phyloP scores from a whole-genome alignment of 2,329 filamentous ascomycete species.

The Cadophora gregata region DNA sequence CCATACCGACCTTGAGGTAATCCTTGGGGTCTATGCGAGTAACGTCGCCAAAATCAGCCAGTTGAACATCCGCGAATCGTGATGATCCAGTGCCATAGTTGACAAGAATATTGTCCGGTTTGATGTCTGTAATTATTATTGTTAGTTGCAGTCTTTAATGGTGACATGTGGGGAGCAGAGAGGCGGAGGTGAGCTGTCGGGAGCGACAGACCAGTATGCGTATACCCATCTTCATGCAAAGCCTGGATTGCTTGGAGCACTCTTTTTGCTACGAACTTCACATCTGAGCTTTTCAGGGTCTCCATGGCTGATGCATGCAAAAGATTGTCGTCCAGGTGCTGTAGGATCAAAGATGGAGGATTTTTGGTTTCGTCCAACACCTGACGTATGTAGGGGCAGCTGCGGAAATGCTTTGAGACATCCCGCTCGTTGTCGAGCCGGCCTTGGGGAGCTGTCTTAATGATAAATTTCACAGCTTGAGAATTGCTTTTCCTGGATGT shows the following conservation, averaged over 20 bases:
- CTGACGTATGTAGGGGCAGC: constrained; percentile 33
- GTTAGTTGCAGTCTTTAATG: constrained; percentile 30
- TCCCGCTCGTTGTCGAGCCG: constrained; percentile 39
- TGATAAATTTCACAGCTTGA: constrained; percentile 34
- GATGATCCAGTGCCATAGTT: constrained; percentile 41
- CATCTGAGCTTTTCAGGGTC: constrained; percentile 31
- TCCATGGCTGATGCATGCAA: constrained; percentile 34
- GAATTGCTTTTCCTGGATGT: constrained; percentile 33
- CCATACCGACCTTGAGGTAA: constrained; percentile 35
- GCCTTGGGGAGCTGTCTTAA: constrained; percentile 35
- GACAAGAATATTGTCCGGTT: constrained; percentile 48
- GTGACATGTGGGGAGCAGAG: too few species aligned
- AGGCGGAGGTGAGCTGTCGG: constrained; percentile 28
- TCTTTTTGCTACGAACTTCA: constrained; percentile 37
- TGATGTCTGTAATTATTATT: constrained; percentile 40
- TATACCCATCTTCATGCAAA: constrained; percentile 38
- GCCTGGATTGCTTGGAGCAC: constrained; percentile 36
- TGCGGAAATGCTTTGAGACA: constrained; percentile 35
- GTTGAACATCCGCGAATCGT: constrained; percentile 46
- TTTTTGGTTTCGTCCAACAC: constrained; percentile 37
- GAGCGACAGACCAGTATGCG: constrained; percentile 36
- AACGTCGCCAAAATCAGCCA: constrained; percentile 45
- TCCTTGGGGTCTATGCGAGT: constrained; percentile 35
- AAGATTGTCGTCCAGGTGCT: constrained; percentile 36
- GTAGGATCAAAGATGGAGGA: constrained; percentile 37